Conservation (phyloP, 139 green algal genomes). For the Coelastrella sp. region DNA sequence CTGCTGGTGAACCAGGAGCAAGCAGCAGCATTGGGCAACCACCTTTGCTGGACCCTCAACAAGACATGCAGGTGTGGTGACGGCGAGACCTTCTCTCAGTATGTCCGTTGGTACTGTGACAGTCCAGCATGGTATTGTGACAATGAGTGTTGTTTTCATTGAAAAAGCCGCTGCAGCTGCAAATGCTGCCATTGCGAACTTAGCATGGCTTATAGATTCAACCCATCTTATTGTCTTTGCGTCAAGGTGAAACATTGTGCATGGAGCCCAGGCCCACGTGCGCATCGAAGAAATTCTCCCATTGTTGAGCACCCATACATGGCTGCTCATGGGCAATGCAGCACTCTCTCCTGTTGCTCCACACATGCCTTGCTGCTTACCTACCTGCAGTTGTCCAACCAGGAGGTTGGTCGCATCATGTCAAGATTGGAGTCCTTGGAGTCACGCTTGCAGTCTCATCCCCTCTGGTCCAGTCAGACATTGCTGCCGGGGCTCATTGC, state of each 20-base stretch:
- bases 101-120: background rate
- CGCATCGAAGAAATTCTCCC: too few species aligned
- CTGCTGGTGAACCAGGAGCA: background rate
- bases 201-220: too few species aligned
- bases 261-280: too few species aligned
- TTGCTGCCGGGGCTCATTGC: conserved; percentile 25
- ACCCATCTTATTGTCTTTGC: too few species aligned
- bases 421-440: conserved; percentile 25
- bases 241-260: too few species aligned
- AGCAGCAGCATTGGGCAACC: conserved; percentile 52
- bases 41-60: conserved; percentile 75
- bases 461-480: background rate
- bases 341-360: too few species aligned
- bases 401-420: conserved; percentile 11
- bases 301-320: background rate
- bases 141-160: too few species aligned
- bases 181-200: too few species aligned
- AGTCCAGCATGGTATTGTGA: background rate
- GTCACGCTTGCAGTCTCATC: background rate
- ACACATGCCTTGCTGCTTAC: background rate
- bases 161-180: too few species aligned
- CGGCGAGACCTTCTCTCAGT: background rate
- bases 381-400: conserved; percentile 12
- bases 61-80: conserved; percentile 73
- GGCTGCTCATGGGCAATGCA: too few species aligned